Base-by-base conservation (phyloP, 2,329 filamentous ascomycete species). In the Stagonosporopsis chrysanthemi region DNA sequence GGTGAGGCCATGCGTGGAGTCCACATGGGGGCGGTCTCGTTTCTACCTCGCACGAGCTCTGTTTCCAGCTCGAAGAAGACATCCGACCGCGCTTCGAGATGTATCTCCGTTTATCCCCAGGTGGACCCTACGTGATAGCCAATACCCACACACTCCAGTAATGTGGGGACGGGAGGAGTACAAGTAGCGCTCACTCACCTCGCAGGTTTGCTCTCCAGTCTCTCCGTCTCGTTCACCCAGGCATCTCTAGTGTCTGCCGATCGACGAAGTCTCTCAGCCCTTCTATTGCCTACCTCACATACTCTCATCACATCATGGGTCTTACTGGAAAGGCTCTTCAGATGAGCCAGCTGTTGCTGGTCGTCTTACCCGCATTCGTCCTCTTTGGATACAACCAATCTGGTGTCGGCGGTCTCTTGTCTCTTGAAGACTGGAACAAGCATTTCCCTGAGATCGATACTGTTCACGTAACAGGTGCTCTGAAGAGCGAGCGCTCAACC, bases 361-460 rank as follows among this genome's bases (percentile, higher is more conserved):
- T 79, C 35, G 76, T 77, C 51, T 56, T 75, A 42, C 77, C 77
- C 6, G 68, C 77, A 17, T 82, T 82, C 57, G 77, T 82, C 51
- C 73, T 81, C 44, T 83, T 81, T 62, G 82, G 82, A 49, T 84
- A 83, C 74, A 83, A 84, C 65, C 80, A 83, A 64, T 79, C 79
- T 45, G 80, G 79, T 43, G 75, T 80, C n/a, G 81, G 81, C 41
- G 80, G 81, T 14, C 72, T 83, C n/a, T 64, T 80, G 56, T 72
- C 79, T 53, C 68, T 77, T 2, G 54, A 62, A 8, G 73, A 74
- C 56, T 79, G 76, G 75, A 73, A 75, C 41, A 69, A 77, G 55
- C 75, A 77, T 55, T 83, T 84, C 61, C 82, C 82, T 1, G 64
- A 76, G 48, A 82, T 84, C 63, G 77, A 84, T 67, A 83, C 81